Evolutionary conservation across 768 basidiomycete species (phyloP), one percentile per base, ranked within the genome.

Genomic region (Leucosporidium yakuticum): DNA sequence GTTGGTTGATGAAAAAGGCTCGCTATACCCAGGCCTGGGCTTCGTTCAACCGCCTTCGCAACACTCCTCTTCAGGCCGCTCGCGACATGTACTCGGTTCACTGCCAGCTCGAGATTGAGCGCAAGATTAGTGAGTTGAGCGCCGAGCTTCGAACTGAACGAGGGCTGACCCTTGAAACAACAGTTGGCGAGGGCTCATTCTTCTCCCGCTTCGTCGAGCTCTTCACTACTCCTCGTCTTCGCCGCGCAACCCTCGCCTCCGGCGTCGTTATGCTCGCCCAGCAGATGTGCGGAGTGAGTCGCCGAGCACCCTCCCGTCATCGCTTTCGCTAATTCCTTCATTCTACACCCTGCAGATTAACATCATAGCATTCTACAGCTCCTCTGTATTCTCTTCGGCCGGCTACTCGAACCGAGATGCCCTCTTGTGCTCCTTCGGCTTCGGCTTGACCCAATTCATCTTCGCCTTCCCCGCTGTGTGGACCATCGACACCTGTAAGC

Each of bases 391-490:
- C 36, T 5, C 11, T 9, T 14, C 4, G 8, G 61, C 61, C n/a
- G 60, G 60, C 2, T 48, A 48, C 47, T 44, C 39, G 25, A 58
- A 23, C 61, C n/a, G 55, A 23, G 49, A 65, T 32, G 60, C 71
- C 1, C 64, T 69, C 23, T 56, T 58, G 27, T 64, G 68, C 14
- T 72, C 68, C 4, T 53, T 67, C 44, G 65, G 68, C 27, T 69
- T 67, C 55, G 65, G 65, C 14, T 54, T 63, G 15, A 62, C 34
- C 27, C 36, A 54, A 31, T 57, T 19, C 56, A 36, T 36, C 11
- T 87, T 87, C 64, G 86, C 86, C 4, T 83, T 86, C 65, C 86
- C 86, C 1, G 86, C 86, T 12, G 81, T 87, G 29, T 84, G 84
- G 62, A 81, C 79, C 74, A 31, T 68, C 59, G 32, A 50, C 47